Conservation (phyloP, 225 moss, liverwort and hornwort species). For the Lunularia cruciata region DNA sequence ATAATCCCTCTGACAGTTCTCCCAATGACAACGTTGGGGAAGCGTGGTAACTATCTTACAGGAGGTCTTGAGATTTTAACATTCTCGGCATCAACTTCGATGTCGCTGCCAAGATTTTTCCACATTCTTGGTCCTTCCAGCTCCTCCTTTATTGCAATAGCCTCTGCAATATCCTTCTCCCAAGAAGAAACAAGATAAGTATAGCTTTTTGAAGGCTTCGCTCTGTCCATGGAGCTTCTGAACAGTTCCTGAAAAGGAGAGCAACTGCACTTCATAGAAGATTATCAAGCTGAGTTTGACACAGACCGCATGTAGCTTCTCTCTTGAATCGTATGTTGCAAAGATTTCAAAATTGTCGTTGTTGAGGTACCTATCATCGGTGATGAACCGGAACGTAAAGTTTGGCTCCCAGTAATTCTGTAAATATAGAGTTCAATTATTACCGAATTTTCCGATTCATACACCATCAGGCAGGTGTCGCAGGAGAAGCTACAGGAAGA, state of each 20-base stretch:
- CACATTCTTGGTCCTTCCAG: slow-evolving; percentile 44
- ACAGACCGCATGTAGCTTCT: slow-evolving; percentile 46
- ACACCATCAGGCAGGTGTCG: neutral
- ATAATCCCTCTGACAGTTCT: too few relatives aligned
- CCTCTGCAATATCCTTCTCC: slow-evolving; percentile 46
- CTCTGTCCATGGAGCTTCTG: too few relatives aligned
- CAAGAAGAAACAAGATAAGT: slow-evolving; percentile 2
- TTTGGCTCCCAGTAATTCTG: slow-evolving; percentile 55
- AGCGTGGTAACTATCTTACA: slow-evolving; percentile 29
- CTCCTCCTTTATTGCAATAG: slow-evolving; percentile 47
- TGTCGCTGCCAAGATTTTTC: slow-evolving; percentile 47
- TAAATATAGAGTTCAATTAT: neutral
- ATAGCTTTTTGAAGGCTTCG: too few relatives aligned
- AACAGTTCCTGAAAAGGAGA: too few relatives aligned
- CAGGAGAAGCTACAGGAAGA: too few relatives aligned
- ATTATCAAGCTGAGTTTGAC: neutral
- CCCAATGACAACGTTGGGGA: too few relatives aligned
- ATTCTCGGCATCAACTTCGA: slow-evolving; percentile 44
- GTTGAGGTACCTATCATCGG: slow-evolving; percentile 48
- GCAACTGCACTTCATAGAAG: too few relatives aligned
- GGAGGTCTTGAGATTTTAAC: slow-evolving; percentile 36
- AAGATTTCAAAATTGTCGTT: slow-evolving; percentile 50
- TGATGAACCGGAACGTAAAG: slow-evolving; percentile 46
- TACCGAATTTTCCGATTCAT: neutral
- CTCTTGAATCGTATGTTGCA: slow-evolving; percentile 45